Conservation (phyloP, 108 stramenopile genomes). For the Nitzschia sp. region DNA sequence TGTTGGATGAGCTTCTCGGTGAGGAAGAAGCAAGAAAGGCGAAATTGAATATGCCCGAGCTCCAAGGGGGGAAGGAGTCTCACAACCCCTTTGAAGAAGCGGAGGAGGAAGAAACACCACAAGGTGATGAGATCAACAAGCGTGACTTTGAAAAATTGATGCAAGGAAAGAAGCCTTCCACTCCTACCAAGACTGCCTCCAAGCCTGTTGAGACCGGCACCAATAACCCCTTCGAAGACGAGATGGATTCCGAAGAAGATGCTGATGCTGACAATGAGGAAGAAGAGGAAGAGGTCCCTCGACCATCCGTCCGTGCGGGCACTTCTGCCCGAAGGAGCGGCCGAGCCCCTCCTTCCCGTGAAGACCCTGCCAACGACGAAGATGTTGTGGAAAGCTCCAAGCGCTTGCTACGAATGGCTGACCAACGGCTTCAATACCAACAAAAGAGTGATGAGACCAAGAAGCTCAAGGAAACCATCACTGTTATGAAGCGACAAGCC, state of each 20-base stretch:
- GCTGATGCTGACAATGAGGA: conserved; percentile 17
- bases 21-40: background rate
- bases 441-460: conserved; percentile 41
- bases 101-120: conserved; percentile 1
- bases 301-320: background rate
- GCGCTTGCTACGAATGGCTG: conserved; percentile 34
- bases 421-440: conserved; percentile 41
- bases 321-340: background rate
- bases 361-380: conserved; percentile 17
- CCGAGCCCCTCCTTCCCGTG: background rate
- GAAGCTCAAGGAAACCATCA: conserved; percentile 27
- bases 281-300: conserved; percentile 5
- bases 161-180: background rate
- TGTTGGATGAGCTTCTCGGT: conserved; percentile 17
- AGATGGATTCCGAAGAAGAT: conserved; percentile 12
- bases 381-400: conserved; percentile 32
- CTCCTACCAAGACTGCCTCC: background rate
- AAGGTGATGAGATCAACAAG: conserved; percentile 20
- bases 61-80: background rate
- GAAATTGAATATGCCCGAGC: background rate
- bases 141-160: background rate
- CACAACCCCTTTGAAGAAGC: conserved; percentile 14
- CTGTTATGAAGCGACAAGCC: conserved; percentile 42
- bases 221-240: background rate
- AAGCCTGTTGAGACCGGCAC: background rate